Evolutionary conservation across 2,329 filamentous ascomycete genomes (phyloP), one percentile per base, ranked within the genome.

Genomic region (Septoria linicola): DNA sequence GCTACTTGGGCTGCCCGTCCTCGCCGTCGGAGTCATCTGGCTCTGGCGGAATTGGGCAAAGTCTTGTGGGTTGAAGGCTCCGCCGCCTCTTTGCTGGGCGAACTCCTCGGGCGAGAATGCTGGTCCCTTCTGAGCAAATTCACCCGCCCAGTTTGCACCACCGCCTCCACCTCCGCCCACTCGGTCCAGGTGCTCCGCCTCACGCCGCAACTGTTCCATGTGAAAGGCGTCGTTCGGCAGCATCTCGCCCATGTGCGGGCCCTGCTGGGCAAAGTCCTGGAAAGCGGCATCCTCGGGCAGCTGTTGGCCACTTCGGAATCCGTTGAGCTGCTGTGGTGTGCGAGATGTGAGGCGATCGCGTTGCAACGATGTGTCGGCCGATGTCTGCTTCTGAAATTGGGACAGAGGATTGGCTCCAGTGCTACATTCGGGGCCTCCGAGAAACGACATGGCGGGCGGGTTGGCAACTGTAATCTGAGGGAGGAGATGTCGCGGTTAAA

Each of bases 351-450:
- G 78, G 53, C 93, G 83, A 72, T 99, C 93, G 65, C 91, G 81
- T 74, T 97, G 93, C 51, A 97, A 77, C 51, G 88, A 93, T 74
- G 91, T 95, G 76, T 99, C 93, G 79, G 95, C 89, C 68, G 95
- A 88, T 51, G 93, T 89, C 72, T 96, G 91, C 73, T 99, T 99
- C 59, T 91, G 89, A 71, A 99, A 95, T 77, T 97, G 93, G 69
- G 89, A 92, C 65, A 99, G 84, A 51, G 95, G 93, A 72, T 99
- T 99, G 67, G 87, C 89, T 59, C 88, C 90, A 56, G 93, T 95
- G 50, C 92, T 97, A 80, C 93, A 99, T 76, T 97, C 93, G 63
- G 92, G 88, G 63, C 92, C 91, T 73, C 89, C 89, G 65, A 97
- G 81, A 72, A 99, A 97, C 49, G 92, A 96, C 92, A 99, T 97